Evolutionary conservation across 495 filamentous ascomycete genomes (phyloP).

Genomic region (Copromyces sp.): DNA sequence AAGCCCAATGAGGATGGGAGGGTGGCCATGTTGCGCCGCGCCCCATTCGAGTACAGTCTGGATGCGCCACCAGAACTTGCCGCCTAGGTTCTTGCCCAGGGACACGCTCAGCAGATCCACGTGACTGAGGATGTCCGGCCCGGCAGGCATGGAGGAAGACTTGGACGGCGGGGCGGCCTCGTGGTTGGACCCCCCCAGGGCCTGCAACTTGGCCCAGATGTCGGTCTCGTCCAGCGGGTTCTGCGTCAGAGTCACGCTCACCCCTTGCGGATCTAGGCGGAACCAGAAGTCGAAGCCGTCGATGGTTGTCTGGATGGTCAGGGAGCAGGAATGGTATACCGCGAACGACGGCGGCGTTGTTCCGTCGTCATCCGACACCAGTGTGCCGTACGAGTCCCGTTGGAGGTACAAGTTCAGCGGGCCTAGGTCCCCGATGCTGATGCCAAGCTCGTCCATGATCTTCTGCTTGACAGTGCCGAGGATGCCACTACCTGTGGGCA

Average conservation of each 20-base stretch:
- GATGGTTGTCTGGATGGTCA: neutral
- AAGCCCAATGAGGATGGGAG: neutral
- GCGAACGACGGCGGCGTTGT: too few relatives aligned
- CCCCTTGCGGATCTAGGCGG: neutral
- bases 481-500: neutral
- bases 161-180: neutral
- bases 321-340: neutral
- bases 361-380: too few relatives aligned
- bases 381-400: neutral
- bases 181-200: neutral
- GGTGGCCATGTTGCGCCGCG: neutral
- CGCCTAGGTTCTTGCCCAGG: neutral
- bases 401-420: neutral
- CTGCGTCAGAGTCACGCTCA: neutral
- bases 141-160: neutral
- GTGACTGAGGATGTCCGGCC: neutral
- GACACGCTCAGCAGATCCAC: neutral
- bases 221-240: neutral
- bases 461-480: neutral
- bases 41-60: neutral
- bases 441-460: neutral
- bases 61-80: neutral
- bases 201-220: neutral
- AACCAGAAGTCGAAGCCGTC: neutral
- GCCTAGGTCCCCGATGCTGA: neutral